Conservation (phyloP, 495 filamentous ascomycete genomes). For the Trichoderma reesei region DNA sequence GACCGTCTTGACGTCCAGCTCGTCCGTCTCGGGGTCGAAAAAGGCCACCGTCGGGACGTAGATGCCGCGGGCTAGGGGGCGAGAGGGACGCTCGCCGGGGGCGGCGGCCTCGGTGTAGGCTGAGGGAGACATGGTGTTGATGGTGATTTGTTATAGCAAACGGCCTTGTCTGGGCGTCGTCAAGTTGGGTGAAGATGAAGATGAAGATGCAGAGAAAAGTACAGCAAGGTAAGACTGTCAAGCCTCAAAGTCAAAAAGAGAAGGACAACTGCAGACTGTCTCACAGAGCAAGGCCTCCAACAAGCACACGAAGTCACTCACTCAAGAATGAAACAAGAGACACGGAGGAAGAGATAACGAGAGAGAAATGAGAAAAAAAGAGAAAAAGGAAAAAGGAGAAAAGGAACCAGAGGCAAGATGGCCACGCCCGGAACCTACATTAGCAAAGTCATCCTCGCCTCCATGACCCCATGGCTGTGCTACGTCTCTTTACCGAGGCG, state of each 20-base stretch:
- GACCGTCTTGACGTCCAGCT: constrained; percentile 61
- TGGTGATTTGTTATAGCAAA: neutral
- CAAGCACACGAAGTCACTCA: too few relatives aligned
- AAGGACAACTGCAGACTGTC: too few relatives aligned
- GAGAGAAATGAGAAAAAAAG: neutral
- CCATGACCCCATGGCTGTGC: neutral
- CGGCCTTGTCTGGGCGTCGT: too few relatives aligned
- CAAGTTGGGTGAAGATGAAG: too few relatives aligned
- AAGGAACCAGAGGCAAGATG: neutral
- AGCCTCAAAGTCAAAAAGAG: too few relatives aligned
- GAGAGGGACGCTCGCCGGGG: constrained; percentile 14
- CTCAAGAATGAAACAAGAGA: neutral
- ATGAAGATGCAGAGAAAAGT: neutral
- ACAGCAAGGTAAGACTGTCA: too few relatives aligned
- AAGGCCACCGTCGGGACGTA: constrained; percentile 85
- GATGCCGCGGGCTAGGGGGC: constrained; percentile 65
- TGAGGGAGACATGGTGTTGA: neutral
- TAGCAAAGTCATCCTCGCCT: neutral
- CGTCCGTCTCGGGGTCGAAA: constrained; percentile 69
- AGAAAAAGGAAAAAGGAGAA: neutral
- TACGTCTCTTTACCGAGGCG: neutral
- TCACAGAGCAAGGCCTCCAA: too few relatives aligned
- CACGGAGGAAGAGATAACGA: neutral
- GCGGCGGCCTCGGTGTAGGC: neutral
- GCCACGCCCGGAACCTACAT: neutral